phyloP scores from a whole-genome alignment of 345 rosid species.

The Boechera stricta region DNA sequence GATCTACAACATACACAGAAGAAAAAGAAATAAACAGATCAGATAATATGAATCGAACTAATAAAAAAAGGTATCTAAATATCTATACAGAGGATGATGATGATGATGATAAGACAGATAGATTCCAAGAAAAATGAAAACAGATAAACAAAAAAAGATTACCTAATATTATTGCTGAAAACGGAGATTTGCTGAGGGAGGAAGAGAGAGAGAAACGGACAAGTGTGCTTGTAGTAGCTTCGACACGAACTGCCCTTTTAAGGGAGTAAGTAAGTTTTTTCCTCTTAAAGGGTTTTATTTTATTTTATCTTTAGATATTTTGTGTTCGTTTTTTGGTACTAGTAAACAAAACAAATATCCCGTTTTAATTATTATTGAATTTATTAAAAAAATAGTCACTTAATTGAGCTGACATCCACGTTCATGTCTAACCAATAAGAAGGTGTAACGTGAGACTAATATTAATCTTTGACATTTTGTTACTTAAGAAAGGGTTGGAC shows the following conservation, averaged over 20 bases:
- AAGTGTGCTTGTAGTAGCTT: slow-evolving; percentile 37
- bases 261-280: slow-evolving; percentile 29
- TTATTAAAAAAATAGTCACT: background rate
- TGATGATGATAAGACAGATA: slow-evolving; percentile 30
- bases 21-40: background rate
- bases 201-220: slow-evolving; percentile 29
- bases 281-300: slow-evolving; percentile 20
- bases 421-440: background rate
- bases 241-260: slow-evolving; percentile 45
- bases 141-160: background rate
- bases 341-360: slow-evolving; percentile 16
- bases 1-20: background rate
- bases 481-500: too few species aligned
- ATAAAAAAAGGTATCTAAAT: background rate
- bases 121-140: background rate
- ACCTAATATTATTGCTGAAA: background rate
- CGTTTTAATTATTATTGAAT: background rate
- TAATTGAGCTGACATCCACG: slow-evolving; percentile 32
- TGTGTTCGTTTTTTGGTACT: background rate
- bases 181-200: slow-evolving; percentile 14
- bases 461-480: too few species aligned
- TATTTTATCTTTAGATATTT: background rate
- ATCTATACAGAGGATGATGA: background rate
- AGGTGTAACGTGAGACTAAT: slow-evolving; percentile 23
- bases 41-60: slow-evolving; percentile 10